Evolutionary conservation across 148 eudicot species (phyloP), one percentile per base, ranked within the genome.

Genomic region (Camellia lanceoleosa): DNA sequence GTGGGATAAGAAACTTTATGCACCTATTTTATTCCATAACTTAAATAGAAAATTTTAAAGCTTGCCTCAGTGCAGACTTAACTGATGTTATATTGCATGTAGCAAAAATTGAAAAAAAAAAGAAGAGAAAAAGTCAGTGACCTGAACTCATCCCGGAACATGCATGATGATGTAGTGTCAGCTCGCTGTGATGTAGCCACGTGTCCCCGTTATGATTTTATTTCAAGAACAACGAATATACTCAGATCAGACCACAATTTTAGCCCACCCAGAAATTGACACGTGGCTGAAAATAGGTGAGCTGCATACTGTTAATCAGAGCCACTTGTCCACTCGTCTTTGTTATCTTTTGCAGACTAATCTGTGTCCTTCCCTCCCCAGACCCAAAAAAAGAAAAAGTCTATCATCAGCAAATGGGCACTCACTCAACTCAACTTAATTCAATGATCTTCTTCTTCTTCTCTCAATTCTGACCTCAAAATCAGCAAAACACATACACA

Each of bases 251-350:
- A 62, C 74, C 60, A 55, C 58, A 66, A 60, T 58, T 12, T 38
- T 67, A 67, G 49, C 79, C 72, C 66, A 75, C 68, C 58, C 18
- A 19, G 73, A 74, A 19, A 12, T 15, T 46, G 83, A 66, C 80
- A 81, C 80, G 80, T 76, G 83, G 74, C 83, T 58, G 42, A 52
- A 16, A 68, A 15, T 7, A 60, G 46, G 61, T 70, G 80, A 47
- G 71, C 4, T 63, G 23, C 49, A 71, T 18, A 67, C 66, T 15
- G 47, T 44, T 63, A 43, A 58, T 70, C n/a, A 76, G 71, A 81
- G 76, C 83, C 83, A 81, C 80, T 70, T 9, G 30, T 81, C 79
- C 23, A 44, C 52, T 68, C 16, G 12, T 6, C 52, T 63, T 20
- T 54, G 63, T 49, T 60, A 81, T 76, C 80, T 55, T 30, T 81